These are phyloP conservation scores for Tylopilus vinaceipallidus DNA, from an alignment of 768 basidiomycete genomes.

Conservation along the genomic window DNA sequence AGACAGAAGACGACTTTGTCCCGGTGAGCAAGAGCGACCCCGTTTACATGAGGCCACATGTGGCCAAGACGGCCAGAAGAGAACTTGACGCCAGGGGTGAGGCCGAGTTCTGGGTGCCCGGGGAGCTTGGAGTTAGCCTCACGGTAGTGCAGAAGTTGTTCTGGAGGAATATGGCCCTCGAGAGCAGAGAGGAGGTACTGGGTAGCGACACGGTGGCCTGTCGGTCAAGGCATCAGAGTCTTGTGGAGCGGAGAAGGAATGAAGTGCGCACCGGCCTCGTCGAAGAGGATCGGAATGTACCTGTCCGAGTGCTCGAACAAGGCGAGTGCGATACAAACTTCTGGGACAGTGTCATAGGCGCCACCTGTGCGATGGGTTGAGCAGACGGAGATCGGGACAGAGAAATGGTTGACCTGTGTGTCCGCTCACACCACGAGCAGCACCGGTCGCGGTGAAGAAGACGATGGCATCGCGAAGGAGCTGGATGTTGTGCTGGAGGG, in stretches of 20 bases:
- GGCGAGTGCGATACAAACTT: conserved; percentile 75
- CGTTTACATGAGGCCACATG: conserved; percentile 88
- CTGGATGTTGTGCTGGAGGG: conserved; percentile 68
- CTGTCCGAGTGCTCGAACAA: conserved; percentile 64
- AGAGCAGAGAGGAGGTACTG: conserved; percentile 83
- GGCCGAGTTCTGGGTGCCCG: conserved; percentile 85
- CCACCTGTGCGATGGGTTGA: conserved; percentile 41
- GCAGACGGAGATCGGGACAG: not conserved
- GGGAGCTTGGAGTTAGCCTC: conserved; percentile 85
- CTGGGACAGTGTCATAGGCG: conserved; percentile 77
- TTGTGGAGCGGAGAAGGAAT: not conserved
- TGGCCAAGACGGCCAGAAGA: conserved; percentile 92
- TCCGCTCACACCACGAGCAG: conserved; percentile 83
- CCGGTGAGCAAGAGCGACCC: conserved; percentile 75
- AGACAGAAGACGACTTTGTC: conserved; percentile 79
- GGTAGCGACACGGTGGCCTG: conserved; percentile 87
- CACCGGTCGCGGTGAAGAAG: conserved; percentile 81
- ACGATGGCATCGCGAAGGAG: conserved; percentile 84
- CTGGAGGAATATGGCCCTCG: conserved; percentile 65
- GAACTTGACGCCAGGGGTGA: conserved; percentile 92
- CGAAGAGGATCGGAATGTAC: conserved; percentile 70
- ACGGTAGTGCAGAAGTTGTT: conserved; percentile 82
- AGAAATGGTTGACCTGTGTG: conserved; percentile 58
- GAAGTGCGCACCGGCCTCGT: conserved; percentile 69
- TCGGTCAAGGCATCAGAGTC: conserved; percentile 1